Conservation (phyloP, 352 stramenopile species). For the Phytophthora kernoviae region DNA sequence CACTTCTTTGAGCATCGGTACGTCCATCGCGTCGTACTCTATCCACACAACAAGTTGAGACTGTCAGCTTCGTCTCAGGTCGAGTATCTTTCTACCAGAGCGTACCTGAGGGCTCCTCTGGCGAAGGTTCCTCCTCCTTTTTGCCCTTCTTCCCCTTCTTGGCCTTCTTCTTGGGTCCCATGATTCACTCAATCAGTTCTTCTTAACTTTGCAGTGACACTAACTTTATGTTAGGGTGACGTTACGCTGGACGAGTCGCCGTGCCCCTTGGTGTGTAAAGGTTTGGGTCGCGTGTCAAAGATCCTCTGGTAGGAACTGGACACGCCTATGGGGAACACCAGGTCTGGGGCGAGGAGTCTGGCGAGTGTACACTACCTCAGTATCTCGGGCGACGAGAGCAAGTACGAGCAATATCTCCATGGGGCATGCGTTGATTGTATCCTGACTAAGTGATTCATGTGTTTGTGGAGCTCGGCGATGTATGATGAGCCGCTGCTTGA, state of each 20-base stretch:
- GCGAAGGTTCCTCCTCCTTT: slow-evolving; percentile 66
- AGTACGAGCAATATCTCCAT: slow-evolving; percentile 10
- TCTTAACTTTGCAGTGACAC: not conserved
- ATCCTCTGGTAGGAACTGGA: not conserved
- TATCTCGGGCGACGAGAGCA: slow-evolving; percentile 29
- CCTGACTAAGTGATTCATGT: slow-evolving; percentile 2
- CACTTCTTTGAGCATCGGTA: slow-evolving; percentile 93
- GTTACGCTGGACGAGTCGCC: slow-evolving; percentile 14
- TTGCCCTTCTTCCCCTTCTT: slow-evolving; percentile 79
- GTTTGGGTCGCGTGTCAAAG: slow-evolving; percentile 11
- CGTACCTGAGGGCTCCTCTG: slow-evolving; percentile 75
- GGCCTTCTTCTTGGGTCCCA: slow-evolving; percentile 81
- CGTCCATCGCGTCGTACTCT: slow-evolving; percentile 94
- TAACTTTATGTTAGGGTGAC: slow-evolving; percentile 4
- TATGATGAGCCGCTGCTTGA: slow-evolving; percentile 65
- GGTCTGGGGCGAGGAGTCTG: slow-evolving; percentile 38
- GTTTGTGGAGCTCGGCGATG: slow-evolving; percentile 30
- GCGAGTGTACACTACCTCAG: slow-evolving; percentile 35
- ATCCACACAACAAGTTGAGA: not conserved
- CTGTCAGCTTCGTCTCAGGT: not conserved
- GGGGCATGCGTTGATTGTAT: not conserved
- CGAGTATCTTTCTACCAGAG: not conserved
- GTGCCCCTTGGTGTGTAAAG: slow-evolving; percentile 9
- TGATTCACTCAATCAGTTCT: slow-evolving; percentile 12
- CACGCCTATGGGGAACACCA: slow-evolving; percentile 43